Evolutionary conservation across 1,284 basidiomycete species (phyloP).

Genomic region (Pyrrhoderma lamaoense): DNA sequence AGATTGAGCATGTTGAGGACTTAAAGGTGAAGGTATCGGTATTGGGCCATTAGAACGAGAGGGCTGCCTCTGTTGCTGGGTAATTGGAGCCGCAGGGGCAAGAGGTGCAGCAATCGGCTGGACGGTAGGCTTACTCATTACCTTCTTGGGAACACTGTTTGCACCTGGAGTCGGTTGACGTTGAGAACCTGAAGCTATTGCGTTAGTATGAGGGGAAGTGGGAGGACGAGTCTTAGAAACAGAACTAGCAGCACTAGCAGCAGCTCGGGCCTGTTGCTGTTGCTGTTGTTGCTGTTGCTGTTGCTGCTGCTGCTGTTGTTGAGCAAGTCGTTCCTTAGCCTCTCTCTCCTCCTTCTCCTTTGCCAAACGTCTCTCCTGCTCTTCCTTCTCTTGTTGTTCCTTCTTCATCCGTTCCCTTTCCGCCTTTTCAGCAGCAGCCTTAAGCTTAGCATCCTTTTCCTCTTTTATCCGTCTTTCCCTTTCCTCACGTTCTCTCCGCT

Average conservation of each 20-base stretch:
- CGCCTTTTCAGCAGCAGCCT: conserved; percentile 36
- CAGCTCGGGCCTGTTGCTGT: conserved; percentile 20
- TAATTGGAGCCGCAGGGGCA: conserved; percentile 14
- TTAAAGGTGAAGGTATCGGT: background rate
- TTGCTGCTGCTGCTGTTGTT: conserved; percentile 32
- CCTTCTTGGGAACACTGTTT: conserved; percentile 45
- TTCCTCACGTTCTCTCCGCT: conserved; percentile 61
- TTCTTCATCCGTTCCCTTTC: conserved; percentile 48
- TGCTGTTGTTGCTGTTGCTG: conserved; percentile 22
- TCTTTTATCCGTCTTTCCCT: conserved; percentile 50
- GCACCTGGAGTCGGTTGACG: conserved; percentile 32
- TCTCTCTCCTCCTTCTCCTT: conserved; percentile 52
- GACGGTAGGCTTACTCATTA: conserved; percentile 34
- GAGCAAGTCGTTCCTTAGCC: conserved; percentile 37
- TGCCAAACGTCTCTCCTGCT: conserved; percentile 48
- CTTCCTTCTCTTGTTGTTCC: conserved; percentile 54
- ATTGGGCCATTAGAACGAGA: conserved; percentile 14
- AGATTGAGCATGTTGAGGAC: conserved; percentile 8
- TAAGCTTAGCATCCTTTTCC: conserved; percentile 47
- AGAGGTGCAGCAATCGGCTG: conserved; percentile 15
- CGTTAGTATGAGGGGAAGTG: conserved; percentile 40
- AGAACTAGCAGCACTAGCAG: conserved; percentile 26
- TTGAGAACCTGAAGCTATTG: conserved; percentile 42
- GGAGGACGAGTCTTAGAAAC: conserved; percentile 34
- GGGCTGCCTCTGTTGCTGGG: conserved; percentile 15